A percentile compares a stretch with the other conserved stretches of the same genome.
Evolutionary conservation across 2,329 filamentous ascomycete species (phyloP).

Genomic region (Phialocephala sp.): DNA sequence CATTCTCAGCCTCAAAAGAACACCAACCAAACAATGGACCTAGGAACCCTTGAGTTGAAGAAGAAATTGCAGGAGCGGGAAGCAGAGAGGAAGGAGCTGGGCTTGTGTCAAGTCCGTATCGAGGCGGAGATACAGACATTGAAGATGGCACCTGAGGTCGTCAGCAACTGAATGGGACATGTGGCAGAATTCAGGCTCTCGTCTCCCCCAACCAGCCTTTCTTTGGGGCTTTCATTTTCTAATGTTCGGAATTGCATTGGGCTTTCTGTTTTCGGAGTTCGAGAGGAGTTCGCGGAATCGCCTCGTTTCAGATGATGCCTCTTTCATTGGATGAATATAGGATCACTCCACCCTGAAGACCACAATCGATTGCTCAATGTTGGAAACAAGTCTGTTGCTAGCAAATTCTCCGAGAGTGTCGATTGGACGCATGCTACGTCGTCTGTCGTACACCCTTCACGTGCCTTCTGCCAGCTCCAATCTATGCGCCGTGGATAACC

Average conservation of each 20-base stretch:
- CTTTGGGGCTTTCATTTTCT: no score
- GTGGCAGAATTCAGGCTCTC: no score
- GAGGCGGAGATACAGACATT: conserved; percentile 10
- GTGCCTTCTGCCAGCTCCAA: no score
- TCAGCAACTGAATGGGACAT: not conserved
- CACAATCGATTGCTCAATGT: conserved; percentile 2
- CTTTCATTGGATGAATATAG: not conserved
- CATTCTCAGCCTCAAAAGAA: not conserved
- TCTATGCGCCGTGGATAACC: no score
- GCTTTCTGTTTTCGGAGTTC: no score
- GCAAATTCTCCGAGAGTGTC: no score
- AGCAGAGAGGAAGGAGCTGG: conserved; percentile 12
- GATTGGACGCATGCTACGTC: no score
- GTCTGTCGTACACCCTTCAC: no score
- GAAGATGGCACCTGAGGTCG: conserved; percentile 5
- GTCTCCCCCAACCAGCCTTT: no score
- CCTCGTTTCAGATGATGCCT: not conserved
- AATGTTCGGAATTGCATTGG: no score
- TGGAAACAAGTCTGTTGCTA: not conserved
- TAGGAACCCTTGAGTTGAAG: not conserved
- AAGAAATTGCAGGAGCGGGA: conserved; percentile 8
- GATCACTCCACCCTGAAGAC: not conserved
- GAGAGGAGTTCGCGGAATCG: not conserved
- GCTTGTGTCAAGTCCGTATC: conserved; percentile 8
- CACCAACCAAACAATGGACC: not conserved